phyloP scores from a whole-genome alignment of 2,329 filamentous ascomycete genomes.

The Salinomyces thailandicus region DNA sequence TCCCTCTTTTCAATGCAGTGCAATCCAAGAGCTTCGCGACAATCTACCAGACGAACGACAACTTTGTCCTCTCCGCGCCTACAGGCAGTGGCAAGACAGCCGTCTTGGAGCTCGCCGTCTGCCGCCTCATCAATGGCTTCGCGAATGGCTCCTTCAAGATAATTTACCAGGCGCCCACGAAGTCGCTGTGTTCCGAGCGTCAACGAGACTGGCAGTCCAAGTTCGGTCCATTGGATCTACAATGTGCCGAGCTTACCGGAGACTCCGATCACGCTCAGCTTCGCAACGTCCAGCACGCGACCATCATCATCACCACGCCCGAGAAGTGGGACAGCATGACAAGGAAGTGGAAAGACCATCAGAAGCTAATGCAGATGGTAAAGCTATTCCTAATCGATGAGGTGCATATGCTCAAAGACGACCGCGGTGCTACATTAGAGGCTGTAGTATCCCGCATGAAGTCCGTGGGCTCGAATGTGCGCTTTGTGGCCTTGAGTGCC shows the following conservation, averaged over 20 bases:
- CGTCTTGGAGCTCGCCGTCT: constrained; percentile 72
- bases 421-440: constrained; percentile 68
- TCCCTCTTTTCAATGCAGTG: constrained; percentile 66
- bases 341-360: constrained; percentile 74
- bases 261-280: constrained; percentile 63
- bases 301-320: constrained; percentile 77
- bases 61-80: constrained; percentile 69
- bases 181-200: constrained; percentile 68
- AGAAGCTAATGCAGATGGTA: constrained; percentile 61
- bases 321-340: constrained; percentile 92
- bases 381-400: constrained; percentile 79
- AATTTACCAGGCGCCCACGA: constrained; percentile 76
- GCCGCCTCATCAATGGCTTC: constrained; percentile 51
- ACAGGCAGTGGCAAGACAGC: constrained; percentile 81
- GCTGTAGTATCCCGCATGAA: constrained; percentile 84
- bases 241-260: constrained; percentile 69
- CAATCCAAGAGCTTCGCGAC: constrained; percentile 67
- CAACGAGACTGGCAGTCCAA: constrained; percentile 68
- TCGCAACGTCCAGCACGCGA: constrained; percentile 58
- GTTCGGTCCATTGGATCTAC: constrained; percentile 56
- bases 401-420: constrained; percentile 74
- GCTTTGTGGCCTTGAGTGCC: constrained; percentile 72
- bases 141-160: constrained; percentile 60
- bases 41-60: constrained; percentile 59
- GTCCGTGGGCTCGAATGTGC: constrained; percentile 60